phyloP scores from a whole-genome alignment of 257 asterid species.

The Fraxinus excelsior region DNA sequence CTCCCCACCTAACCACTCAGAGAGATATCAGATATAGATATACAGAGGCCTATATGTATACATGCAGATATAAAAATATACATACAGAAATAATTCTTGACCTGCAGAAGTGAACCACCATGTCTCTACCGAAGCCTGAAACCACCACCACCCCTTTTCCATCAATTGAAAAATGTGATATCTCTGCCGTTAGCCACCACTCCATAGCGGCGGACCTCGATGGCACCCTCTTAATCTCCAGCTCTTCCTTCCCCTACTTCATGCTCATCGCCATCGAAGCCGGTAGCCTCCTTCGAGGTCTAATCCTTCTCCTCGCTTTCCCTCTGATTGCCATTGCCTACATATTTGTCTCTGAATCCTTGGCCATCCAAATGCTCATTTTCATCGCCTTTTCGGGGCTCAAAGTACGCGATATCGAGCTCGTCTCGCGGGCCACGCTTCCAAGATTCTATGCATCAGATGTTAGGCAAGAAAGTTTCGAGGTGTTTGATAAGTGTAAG shows the following conservation, averaged over 20 bases:
- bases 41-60: constrained; percentile 4
- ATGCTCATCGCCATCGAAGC: constrained; percentile 95
- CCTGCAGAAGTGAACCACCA: background rate
- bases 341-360: constrained; percentile 71
- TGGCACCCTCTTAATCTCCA: constrained; percentile 82
- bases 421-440: constrained; percentile 81
- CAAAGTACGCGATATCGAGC: constrained; percentile 87
- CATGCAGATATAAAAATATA: constrained; percentile 27
- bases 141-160: constrained; percentile 50
- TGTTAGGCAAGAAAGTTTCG: constrained; percentile 82
- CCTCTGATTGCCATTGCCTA: constrained; percentile 84
- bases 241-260: constrained; percentile 98
- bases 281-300: constrained; percentile 88
- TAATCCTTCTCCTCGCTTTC: constrained; percentile 74
- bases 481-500: constrained; percentile 73
- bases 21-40: background rate
- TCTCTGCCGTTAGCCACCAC: constrained; percentile 35
- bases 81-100: background rate
- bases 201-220: constrained; percentile 97
- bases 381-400: constrained; percentile 79
- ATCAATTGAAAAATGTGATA: constrained; percentile 71
- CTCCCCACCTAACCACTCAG: background rate
- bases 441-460: constrained; percentile 84
- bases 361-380: constrained; percentile 83
- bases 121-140: constrained; percentile 40